Evolutionary conservation across 2,329 filamentous ascomycete genomes (phyloP).

Genomic region (Calonectria fujianensis): DNA sequence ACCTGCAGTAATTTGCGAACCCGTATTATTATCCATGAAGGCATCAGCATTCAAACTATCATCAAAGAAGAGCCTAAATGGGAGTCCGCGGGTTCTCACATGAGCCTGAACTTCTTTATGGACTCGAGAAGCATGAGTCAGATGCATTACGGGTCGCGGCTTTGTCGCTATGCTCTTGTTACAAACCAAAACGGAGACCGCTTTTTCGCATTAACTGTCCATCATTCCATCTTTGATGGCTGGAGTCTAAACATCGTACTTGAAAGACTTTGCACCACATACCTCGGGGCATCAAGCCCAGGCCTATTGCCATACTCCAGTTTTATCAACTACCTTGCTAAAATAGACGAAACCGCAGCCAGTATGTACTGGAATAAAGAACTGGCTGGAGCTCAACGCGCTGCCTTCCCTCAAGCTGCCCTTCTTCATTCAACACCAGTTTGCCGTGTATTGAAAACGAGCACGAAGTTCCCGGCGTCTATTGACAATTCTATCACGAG

Average conservation of each 20-base stretch:
- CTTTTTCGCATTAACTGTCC: not conserved
- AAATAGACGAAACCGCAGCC: not conserved
- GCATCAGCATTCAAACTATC: not conserved
- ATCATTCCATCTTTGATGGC: constrained; percentile 9
- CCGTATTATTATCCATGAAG: not conserved
- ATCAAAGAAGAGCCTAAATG: constrained; percentile 9
- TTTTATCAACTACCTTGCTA: not conserved
- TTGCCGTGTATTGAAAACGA: not conserved
- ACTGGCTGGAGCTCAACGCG: not conserved
- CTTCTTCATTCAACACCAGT: not conserved
- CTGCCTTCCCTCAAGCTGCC: not conserved
- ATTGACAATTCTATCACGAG: constrained; percentile 27
- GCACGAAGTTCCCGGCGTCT: not conserved
- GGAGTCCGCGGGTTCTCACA: not conserved
- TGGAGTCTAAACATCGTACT: constrained; percentile 5
- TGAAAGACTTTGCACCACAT: not conserved
- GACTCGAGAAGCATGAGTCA: not conserved
- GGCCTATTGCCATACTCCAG: not conserved
- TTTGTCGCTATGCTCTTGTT: constrained; percentile 8
- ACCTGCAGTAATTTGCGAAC: not conserved
- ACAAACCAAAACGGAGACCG: not conserved
- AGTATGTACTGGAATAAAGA: not conserved
- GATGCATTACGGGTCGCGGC: not conserved
- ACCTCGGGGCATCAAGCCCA: not conserved
- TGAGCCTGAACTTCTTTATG: not conserved